phyloP scores from a whole-genome alignment of 371 early-diverging fungal genomes.

The Nematocida sp. region DNA sequence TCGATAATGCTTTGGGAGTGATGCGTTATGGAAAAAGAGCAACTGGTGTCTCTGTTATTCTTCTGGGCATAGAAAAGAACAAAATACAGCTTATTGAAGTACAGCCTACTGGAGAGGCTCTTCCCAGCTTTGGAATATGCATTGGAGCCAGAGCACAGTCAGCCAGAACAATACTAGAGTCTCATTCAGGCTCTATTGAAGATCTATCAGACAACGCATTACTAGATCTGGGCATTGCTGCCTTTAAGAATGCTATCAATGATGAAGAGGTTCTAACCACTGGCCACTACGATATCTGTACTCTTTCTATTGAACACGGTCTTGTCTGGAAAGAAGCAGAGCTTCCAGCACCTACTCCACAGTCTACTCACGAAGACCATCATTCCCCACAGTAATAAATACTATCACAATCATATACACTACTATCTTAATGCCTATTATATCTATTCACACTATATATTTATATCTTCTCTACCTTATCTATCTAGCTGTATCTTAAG shows the following conservation, averaged over 20 bases:
- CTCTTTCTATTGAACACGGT: slow-evolving; percentile 1
- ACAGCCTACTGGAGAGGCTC: slow-evolving; percentile 54
- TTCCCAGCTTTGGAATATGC: slow-evolving; percentile 52
- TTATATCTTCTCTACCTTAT: not conserved
- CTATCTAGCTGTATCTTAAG: too few species aligned
- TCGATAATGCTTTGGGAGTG: slow-evolving; percentile 30
- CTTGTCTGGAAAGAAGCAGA: not conserved
- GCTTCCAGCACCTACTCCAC: too few species aligned
- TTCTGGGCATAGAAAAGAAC: slow-evolving; percentile 58
- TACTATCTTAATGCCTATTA: too few species aligned
- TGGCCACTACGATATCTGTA: slow-evolving; percentile 7
- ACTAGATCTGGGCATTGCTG: slow-evolving; percentile 52
- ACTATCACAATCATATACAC: too few species aligned
- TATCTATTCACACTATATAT: too few species aligned
- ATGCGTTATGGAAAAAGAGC: slow-evolving; percentile 55
- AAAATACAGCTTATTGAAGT: slow-evolving; percentile 57
- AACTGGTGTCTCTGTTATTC: slow-evolving; percentile 57
- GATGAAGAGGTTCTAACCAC: slow-evolving; percentile 20
- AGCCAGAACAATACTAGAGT: slow-evolving; percentile 64
- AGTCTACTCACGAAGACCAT: too few species aligned
- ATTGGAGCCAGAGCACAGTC: slow-evolving; percentile 64
- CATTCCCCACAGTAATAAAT: too few species aligned
- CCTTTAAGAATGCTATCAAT: slow-evolving; percentile 62
- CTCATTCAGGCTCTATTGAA: slow-evolving; percentile 30
- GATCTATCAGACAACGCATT: slow-evolving; percentile 51